A percentile compares a stretch with the other conserved stretches of the same genome.
phyloP scores from a whole-genome alignment of 345 rosid species.

The Salix caprea region DNA sequence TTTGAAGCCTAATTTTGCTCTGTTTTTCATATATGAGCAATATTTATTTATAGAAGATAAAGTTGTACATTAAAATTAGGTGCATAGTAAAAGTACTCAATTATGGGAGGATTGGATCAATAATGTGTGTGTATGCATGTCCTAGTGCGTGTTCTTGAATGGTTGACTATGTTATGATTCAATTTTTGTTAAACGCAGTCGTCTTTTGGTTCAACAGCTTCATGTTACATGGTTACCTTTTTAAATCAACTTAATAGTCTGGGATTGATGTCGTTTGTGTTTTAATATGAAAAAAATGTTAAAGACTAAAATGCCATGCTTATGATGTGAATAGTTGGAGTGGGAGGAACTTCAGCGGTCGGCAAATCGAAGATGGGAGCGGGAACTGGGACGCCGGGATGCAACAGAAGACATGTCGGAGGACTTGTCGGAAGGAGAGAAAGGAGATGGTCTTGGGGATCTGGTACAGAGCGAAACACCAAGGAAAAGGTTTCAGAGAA shows the following conservation, averaged over 20 bases:
- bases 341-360: conserved; percentile 63
- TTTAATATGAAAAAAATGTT: conserved; percentile 1
- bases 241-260: not conserved
- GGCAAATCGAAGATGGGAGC: conserved; percentile 60
- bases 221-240: not conserved
- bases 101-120: not conserved
- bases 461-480: conserved; percentile 63
- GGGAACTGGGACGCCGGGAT: conserved; percentile 79
- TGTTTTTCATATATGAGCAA: not conserved
- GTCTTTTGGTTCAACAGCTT: not conserved
- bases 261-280: not conserved
- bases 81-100: not conserved
- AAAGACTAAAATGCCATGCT: not conserved
- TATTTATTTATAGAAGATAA: not conserved
- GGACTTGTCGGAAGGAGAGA: conserved; percentile 95
- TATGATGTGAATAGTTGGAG: conserved; percentile 50
- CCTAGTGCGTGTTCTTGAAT: not conserved
- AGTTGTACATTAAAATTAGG: not conserved
- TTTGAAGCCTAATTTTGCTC: not conserved
- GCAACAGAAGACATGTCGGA: conserved; percentile 86
- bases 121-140: not conserved
- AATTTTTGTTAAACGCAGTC: not conserved
- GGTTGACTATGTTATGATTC: not conserved
- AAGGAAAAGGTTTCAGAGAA: conserved; percentile 50
- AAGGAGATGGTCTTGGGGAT: conserved; percentile 67